phyloP scores from a whole-genome alignment of 225 moss, liverwort and hornwort species.

The Pseudisothecium myosuroides region DNA sequence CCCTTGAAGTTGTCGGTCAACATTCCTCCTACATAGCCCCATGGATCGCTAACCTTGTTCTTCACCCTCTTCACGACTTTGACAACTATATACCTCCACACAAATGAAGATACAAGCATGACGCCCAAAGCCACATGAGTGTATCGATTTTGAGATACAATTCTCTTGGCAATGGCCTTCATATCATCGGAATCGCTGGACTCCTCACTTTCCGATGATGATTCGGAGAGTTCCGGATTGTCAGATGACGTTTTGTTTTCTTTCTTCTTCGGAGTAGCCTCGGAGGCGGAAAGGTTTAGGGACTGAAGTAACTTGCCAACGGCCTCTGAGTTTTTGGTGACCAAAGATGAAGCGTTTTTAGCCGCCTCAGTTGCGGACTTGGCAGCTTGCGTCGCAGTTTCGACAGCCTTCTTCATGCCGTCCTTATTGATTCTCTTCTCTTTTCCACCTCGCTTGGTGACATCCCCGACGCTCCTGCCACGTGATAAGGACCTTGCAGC shows the following conservation, averaged over 20 bases:
- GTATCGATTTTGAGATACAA: constrained; percentile 28
- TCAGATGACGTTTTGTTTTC: neutral
- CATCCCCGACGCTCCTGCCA: constrained; percentile 15
- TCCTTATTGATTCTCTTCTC: constrained; percentile 11
- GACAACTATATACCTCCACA: constrained; percentile 42
- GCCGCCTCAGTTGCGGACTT: constrained; percentile 38
- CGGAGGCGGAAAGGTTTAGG: neutral
- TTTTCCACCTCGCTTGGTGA: constrained; percentile 11
- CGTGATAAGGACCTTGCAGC: constrained; percentile 5
- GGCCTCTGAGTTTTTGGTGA: constrained; percentile 25
- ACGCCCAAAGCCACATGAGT: constrained; percentile 41
- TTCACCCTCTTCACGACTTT: constrained; percentile 39
- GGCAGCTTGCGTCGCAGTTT: constrained; percentile 38
- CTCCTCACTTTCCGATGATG: constrained; percentile 9
- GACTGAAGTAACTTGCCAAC: constrained; percentile 18
- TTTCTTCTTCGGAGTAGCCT: neutral
- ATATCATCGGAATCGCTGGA: constrained; percentile 7
- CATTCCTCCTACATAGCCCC: constrained; percentile 39
- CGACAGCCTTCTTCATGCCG: constrained; percentile 23
- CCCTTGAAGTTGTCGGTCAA: constrained; percentile 31
- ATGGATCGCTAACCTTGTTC: constrained; percentile 45
- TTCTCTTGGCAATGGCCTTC: constrained; percentile 31
- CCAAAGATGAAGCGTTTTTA: constrained; percentile 9
- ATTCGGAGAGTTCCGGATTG: neutral
- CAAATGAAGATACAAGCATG: constrained; percentile 41